Evolutionary conservation across 192 early-diverging fungal species (phyloP), one percentile per base, ranked within the genome.

Genomic region (Chytriomyces sp.): DNA sequence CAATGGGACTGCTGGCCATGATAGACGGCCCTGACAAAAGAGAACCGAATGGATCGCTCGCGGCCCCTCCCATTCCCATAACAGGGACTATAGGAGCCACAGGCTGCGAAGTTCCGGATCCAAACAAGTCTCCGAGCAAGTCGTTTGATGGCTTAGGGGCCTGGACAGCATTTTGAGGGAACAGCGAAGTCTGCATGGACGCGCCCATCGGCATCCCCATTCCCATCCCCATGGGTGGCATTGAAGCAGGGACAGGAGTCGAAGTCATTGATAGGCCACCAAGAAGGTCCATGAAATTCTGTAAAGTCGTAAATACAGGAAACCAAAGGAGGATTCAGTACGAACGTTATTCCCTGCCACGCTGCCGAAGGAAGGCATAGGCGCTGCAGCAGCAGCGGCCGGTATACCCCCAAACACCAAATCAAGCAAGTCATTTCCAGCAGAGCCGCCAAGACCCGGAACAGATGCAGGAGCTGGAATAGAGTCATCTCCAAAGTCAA

Each of bases 231-330:
- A n/a, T n/a, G n/a, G n/a, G n/a, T n/a, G n/a, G n/a, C n/a, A n/a
- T n/a, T n/a, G n/a, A 14, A 14, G 22, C 22, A 49, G 17, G 17
- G 17, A 49, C 22, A 1, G 44, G 44, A 1, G 44, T n/a, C 1
- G 66, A 19, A 22, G 54, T 80, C 25, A 86, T 40, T 3, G 83
- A 82, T 31, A 87, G 70, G 32, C 71, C 84, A 33, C 87, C 87
- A 60, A 88, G 76, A 26, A 88, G 62, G 64, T 88, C 87, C 79
- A 86, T 76, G 49, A 88, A 81, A 71, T 86, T 81, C 81, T 88
- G 34, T 22, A n/a, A n/a, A n/a, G n/a, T n/a, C n/a, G n/a, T n/a
- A 72, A 72, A 61, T 36, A 33, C 59, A 17, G 44, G 49, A 26
- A 49, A 52, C 17, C 41, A 1, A 59, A n/a, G n/a, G n/a, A n/a